Conservation (phyloP, 2,329 filamentous ascomycete genomes). For the Aspergillus proliferans region DNA sequence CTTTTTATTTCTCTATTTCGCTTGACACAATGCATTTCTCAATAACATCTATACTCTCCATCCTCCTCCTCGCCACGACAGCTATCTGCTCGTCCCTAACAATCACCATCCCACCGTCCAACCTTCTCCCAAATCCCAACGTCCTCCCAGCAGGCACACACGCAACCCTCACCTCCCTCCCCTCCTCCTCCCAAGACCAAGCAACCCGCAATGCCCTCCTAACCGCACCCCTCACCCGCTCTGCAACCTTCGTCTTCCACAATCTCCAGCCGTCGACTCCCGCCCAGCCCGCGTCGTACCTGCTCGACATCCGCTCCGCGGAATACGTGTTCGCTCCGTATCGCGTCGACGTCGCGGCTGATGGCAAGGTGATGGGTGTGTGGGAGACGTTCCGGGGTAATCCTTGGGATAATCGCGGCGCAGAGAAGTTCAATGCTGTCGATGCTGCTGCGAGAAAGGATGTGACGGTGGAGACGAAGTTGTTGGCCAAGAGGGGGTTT, state of each 20-base stretch:
- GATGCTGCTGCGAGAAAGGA: slow-evolving; percentile 17
- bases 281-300: slow-evolving; percentile 53
- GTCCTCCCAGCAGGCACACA: slow-evolving; percentile 42
- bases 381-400: slow-evolving; percentile 88
- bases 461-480: slow-evolving; percentile 56
- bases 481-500: slow-evolving; percentile 62
- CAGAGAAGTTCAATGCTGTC: slow-evolving; percentile 38
- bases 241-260: slow-evolving; percentile 68
- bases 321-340: slow-evolving; percentile 72
- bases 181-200: slow-evolving; percentile 20
- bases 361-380: slow-evolving; percentile 50
- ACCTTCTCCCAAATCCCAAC: slow-evolving; percentile 39
- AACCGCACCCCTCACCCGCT: slow-evolving; percentile 58
- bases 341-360: slow-evolving; percentile 59
- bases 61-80: slow-evolving; percentile 14
- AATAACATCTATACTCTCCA: slow-evolving; percentile 4
- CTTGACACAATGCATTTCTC: slow-evolving; percentile 11
- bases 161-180: slow-evolving; percentile 44
- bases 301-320: slow-evolving; percentile 71
- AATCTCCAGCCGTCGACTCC: slow-evolving; percentile 49
- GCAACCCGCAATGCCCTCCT: slow-evolving; percentile 45
- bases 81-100: slow-evolving; percentile 25
- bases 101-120: slow-evolving; percentile 37
- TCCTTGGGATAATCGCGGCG: slow-evolving; percentile 79
- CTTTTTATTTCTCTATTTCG: too few species aligned